A percentile compares a stretch with the other conserved stretches of the same genome.
Evolutionary conservation across 179 eudicot species (phyloP).

Genomic region (Spergularia azorica): DNA sequence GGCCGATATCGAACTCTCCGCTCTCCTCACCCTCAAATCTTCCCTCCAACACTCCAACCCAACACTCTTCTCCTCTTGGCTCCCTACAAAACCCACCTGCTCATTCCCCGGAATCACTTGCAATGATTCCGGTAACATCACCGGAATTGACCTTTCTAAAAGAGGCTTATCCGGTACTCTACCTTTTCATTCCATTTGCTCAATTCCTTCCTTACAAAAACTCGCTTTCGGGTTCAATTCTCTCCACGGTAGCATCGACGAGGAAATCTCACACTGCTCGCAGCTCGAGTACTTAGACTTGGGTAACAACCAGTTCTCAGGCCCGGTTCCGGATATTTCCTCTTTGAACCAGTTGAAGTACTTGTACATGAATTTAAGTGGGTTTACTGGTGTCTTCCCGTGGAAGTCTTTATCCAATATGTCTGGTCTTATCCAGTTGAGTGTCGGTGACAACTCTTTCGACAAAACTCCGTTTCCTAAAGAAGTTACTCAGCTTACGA

Average conservation of each 20-base stretch:
- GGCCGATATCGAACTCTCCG: constrained; percentile 24
- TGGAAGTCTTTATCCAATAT: constrained; percentile 63
- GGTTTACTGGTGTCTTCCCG: constrained; percentile 61
- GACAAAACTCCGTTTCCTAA: constrained; percentile 51
- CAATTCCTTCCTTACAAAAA: constrained; percentile 35
- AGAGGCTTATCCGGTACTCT: constrained; percentile 30
- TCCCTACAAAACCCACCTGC: constrained; percentile 35
- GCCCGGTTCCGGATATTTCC: constrained; percentile 61
- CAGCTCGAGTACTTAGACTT: constrained; percentile 59
- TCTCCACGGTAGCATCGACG: constrained; percentile 39
- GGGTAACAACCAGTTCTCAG: constrained; percentile 65
- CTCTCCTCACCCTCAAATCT: constrained; percentile 45
- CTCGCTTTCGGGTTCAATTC: constrained; percentile 55
- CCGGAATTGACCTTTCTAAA: constrained; percentile 47
- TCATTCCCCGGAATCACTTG: constrained; percentile 66
- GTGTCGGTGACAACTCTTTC: constrained; percentile 75
- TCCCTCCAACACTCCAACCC: constrained; percentile 42
- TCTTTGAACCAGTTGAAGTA: constrained; percentile 33
- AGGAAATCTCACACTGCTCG: constrained; percentile 41
- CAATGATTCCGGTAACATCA: constrained; percentile 31
- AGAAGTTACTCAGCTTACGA: constrained; percentile 33
- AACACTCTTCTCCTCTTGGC: constrained; percentile 56
- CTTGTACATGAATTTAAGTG: constrained; percentile 53
- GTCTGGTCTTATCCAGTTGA: constrained; percentile 44
- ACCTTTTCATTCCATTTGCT: constrained; percentile 34